These are phyloP conservation scores for Colletotrichum sp. DNA, from an alignment of 2,329 filamentous ascomycete genomes.

Conservation along the genomic window DNA sequence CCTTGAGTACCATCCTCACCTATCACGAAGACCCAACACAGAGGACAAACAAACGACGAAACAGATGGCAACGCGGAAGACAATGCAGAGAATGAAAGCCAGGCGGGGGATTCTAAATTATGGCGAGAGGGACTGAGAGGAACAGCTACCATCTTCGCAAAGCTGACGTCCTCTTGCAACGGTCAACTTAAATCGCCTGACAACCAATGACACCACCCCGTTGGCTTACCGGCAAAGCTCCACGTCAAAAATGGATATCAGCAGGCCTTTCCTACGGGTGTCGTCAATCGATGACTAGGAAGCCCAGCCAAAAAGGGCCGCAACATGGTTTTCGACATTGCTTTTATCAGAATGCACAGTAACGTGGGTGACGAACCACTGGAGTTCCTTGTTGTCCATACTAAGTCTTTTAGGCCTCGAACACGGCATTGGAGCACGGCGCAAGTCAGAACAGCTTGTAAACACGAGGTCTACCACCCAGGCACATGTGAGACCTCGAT, in stretches of 20 bases:
- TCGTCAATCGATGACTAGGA: background rate
- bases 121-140: background rate
- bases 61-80: background rate
- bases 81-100: background rate
- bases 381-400: constrained; percentile 11
- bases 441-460: background rate
- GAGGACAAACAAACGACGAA: background rate
- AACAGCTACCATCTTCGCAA: background rate
- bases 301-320: background rate
- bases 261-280: background rate
- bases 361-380: constrained; percentile 18
- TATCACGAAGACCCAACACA: background rate
- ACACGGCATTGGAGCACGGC: background rate
- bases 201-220: background rate
- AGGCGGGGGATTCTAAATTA: background rate
- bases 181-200: background rate
- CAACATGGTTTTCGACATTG: background rate
- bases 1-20: background rate
- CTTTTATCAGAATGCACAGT: background rate
- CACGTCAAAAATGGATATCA: background rate
- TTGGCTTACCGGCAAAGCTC: background rate
- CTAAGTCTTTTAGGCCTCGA: constrained; percentile 17
- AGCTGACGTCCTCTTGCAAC: background rate
- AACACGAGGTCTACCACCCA: background rate
- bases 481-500: background rate